phyloP scores from a whole-genome alignment of 345 rosid species.

The Lagerstroemia speciosa region DNA sequence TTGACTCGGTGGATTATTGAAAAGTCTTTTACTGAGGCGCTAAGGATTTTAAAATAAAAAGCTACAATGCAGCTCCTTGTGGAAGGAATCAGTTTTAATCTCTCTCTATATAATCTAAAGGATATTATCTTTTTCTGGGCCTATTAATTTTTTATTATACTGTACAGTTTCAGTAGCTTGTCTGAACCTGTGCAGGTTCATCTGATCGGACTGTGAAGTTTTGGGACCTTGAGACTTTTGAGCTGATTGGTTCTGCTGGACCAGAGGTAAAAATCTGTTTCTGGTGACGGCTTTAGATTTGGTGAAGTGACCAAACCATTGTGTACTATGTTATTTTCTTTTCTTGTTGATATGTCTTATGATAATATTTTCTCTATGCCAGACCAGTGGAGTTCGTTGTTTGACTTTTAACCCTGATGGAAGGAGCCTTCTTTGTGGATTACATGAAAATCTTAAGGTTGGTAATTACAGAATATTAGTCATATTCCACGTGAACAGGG shows the following conservation, averaged over 20 bases:
- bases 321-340: neutral
- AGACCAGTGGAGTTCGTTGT: slow-evolving; percentile 89
- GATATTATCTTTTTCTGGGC: neutral
- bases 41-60: too few relatives aligned
- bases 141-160: neutral
- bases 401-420: slow-evolving; percentile 94
- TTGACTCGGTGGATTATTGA: too few relatives aligned
- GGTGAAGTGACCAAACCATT: neutral
- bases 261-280: slow-evolving; percentile 60
- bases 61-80: too few relatives aligned
- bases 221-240: slow-evolving; percentile 99
- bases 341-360: neutral
- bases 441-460: slow-evolving; percentile 89
- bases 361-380: slow-evolving; percentile 12
- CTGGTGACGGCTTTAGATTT: neutral
- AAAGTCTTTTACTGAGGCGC: too few relatives aligned
- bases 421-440: slow-evolving; percentile 85
- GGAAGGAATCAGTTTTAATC: neutral
- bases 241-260: slow-evolving; percentile 88
- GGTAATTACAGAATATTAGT: neutral
- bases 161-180: neutral
- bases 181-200: slow-evolving; percentile 48
- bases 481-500: neutral
- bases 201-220: slow-evolving; percentile 95
- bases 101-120: neutral